Percentiles rank a stretch among this genome's conserved stretches.
These are phyloP conservation scores for Blastobotrys muscicola DNA, from an alignment of 805 yeast genomes.

Conservation along the genomic window DNA sequence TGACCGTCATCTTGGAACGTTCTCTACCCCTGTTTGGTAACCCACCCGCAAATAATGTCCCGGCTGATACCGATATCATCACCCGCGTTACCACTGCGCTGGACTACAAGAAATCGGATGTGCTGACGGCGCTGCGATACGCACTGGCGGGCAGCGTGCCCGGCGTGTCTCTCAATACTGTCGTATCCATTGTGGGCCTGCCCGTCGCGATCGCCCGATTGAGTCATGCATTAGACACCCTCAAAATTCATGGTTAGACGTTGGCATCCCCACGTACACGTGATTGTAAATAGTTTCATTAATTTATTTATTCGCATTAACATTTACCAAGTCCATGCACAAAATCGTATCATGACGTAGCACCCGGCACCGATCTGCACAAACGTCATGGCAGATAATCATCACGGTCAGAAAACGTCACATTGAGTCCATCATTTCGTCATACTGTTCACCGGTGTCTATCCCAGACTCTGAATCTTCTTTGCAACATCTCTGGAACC, in stretches of 20 bases:
- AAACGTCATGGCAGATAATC: too few species aligned
- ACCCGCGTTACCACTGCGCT: slow-evolving; percentile 1
- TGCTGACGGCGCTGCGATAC: slow-evolving; percentile 52
- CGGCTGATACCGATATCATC: slow-evolving; percentile 1
- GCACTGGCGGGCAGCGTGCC: slow-evolving; percentile 63
- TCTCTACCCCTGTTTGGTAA: neutral
- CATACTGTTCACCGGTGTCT: neutral
- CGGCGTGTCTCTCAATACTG: slow-evolving; percentile 55
- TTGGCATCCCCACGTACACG: neutral
- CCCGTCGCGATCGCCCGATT: slow-evolving; percentile 20
- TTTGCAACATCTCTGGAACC: neutral
- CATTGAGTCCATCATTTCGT: too few species aligned
- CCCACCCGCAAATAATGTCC: neutral
- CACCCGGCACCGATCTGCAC: neutral
- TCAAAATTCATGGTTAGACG: neutral
- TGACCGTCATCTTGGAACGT: neutral
- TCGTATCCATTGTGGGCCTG: slow-evolving; percentile 43
- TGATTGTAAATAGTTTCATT: neutral
- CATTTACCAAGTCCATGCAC: neutral
- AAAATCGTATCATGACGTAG: neutral
- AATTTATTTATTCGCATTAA: neutral
- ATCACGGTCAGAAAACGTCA: too few species aligned
- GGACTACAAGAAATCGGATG: slow-evolving; percentile 14
- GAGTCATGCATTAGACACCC: neutral
- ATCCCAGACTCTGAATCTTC: neutral